Conservation (phyloP, 2,329 filamentous ascomycete species). For the Diaporthe sp. region DNA sequence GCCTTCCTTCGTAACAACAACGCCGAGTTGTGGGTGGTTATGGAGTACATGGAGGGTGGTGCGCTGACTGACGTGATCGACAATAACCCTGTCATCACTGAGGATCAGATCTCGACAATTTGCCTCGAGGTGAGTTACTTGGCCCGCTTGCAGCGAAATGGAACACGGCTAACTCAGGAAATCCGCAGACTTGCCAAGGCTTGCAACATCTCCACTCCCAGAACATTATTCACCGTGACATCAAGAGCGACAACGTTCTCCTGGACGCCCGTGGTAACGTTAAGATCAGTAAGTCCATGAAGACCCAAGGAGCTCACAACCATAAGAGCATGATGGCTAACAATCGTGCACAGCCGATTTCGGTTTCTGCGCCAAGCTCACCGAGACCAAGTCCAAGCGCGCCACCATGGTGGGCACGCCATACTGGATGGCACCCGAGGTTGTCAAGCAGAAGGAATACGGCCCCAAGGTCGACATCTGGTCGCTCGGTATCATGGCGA, state of each 20-base stretch:
- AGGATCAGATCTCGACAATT: constrained; percentile 98
- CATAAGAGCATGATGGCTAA: constrained; percentile 44
- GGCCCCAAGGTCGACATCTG: constrained; percentile 98
- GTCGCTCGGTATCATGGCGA: constrained; percentile 99
- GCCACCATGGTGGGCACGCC: constrained; percentile 99
- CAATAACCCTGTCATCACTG: constrained; percentile 92
- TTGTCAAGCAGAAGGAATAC: constrained; percentile 99
- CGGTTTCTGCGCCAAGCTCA: constrained; percentile 98
- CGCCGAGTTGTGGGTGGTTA: constrained; percentile 97
- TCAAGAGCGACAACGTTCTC: constrained; percentile 99
- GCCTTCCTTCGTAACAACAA: constrained; percentile 96
- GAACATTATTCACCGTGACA: constrained; percentile 98
- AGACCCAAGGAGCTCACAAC: not conserved
- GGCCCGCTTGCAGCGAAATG: not conserved
- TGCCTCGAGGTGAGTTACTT: constrained; percentile 84
- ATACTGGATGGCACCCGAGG: constrained; percentile 99
- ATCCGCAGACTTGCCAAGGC: constrained; percentile 87
- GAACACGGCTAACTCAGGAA: constrained; percentile 3
- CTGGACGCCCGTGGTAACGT: constrained; percentile 95
- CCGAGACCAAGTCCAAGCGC: constrained; percentile 95
- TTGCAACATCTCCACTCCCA: constrained; percentile 94
- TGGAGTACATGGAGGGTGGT: constrained; percentile 99
- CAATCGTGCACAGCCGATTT: constrained; percentile 82
- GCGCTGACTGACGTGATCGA: constrained; percentile 98
- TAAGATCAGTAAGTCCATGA: constrained; percentile 84